phyloP scores from a whole-genome alignment of 1,139 yeast species.

The Saccharomyces uvarum region DNA sequence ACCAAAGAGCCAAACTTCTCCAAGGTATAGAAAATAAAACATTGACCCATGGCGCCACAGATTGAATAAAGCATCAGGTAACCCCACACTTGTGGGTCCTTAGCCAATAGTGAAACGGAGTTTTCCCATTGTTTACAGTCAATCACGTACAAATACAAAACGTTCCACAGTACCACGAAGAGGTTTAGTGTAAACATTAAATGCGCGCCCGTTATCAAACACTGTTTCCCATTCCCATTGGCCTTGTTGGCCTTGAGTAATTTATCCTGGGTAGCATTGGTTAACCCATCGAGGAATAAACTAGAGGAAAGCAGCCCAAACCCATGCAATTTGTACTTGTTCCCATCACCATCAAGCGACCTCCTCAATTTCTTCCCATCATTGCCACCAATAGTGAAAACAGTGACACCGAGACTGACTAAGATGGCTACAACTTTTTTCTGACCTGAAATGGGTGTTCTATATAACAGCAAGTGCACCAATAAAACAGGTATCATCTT shows the following conservation, averaged over 20 bases:
- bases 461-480: constrained; percentile 67
- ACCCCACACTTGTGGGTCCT: constrained; percentile 42
- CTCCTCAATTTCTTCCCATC: constrained; percentile 15
- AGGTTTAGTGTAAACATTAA: constrained; percentile 78
- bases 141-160: constrained; percentile 30
- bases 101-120: constrained; percentile 28
- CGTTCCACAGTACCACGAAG: constrained; percentile 36
- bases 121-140: constrained; percentile 20
- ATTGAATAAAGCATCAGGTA: constrained; percentile 64
- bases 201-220: constrained; percentile 61
- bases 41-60: constrained; percentile 88
- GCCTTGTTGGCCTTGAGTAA: constrained; percentile 42
- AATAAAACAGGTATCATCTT: constrained; percentile 88
- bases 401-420: constrained; percentile 74
- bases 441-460: constrained; percentile 62
- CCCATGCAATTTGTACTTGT: constrained; percentile 39
- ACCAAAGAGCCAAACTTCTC: constrained; percentile 79
- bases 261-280: constrained; percentile 89
- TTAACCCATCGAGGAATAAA: constrained; percentile 78
- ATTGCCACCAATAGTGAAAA: constrained; percentile 53
- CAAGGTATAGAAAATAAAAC: constrained; percentile 77
- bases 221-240: constrained; percentile 43
- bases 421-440: constrained; percentile 69
- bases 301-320: constrained; percentile 51
- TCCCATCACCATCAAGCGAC: neutral